A percentile compares a stretch with the other conserved stretches of the same genome.
Evolutionary conservation across 768 basidiomycete genomes (phyloP).

Genomic region (Myochromella boudieri): DNA sequence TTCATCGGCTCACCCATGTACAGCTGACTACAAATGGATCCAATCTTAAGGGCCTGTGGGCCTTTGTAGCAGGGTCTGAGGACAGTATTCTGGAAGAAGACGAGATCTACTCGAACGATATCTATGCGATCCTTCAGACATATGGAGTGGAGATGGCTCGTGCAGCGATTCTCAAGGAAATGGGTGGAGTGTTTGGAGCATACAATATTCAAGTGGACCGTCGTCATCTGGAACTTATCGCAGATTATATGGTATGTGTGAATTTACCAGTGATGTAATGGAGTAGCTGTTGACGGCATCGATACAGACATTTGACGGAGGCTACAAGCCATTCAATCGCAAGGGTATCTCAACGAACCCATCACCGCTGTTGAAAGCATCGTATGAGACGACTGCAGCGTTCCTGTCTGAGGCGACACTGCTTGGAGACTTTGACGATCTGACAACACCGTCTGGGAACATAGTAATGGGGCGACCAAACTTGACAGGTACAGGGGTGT

Average conservation of each 20-base stretch:
- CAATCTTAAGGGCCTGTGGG: slow-evolving; percentile 89
- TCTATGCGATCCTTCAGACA: slow-evolving; percentile 85
- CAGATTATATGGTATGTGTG: slow-evolving; percentile 95
- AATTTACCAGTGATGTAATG: background rate
- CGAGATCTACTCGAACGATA: slow-evolving; percentile 90
- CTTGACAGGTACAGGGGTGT: slow-evolving; percentile 91
- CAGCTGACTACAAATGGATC: slow-evolving; percentile 91
- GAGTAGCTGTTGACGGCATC: background rate
- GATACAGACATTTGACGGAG: slow-evolving; percentile 90
- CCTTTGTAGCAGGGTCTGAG: slow-evolving; percentile 52
- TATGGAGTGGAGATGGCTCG: slow-evolving; percentile 99
- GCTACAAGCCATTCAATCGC: slow-evolving; percentile 97
- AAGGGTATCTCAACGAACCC: slow-evolving; percentile 91
- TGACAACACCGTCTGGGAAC: slow-evolving; percentile 86
- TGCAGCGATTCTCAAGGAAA: slow-evolving; percentile 85
- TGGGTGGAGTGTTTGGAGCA: slow-evolving; percentile 87
- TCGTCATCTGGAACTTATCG: slow-evolving; percentile 94
- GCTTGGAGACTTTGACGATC: slow-evolving; percentile 92
- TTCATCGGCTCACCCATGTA: no score
- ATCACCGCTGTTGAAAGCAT: slow-evolving; percentile 96
- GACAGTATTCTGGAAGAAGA: slow-evolving; percentile 72
- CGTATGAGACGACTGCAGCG: slow-evolving; percentile 92
- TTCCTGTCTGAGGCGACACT: slow-evolving; percentile 95
- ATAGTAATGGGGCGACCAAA: slow-evolving; percentile 89
- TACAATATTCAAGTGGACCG: slow-evolving; percentile 96